phyloP scores from a whole-genome alignment of 176 grass and related monocot genomes.

The Puya raimondii region DNA sequence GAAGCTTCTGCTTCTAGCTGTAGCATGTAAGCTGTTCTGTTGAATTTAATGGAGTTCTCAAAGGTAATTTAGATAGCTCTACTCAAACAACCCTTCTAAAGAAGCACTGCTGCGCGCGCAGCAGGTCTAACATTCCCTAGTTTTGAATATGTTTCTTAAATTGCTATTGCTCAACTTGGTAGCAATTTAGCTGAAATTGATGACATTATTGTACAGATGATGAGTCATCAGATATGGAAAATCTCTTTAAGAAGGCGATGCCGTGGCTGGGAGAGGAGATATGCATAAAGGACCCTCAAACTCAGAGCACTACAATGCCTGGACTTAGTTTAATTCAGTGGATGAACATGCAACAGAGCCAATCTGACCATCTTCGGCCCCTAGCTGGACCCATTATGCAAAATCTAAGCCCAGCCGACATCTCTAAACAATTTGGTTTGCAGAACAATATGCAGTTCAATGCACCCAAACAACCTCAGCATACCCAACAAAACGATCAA shows the following conservation, averaged over 20 bases:
- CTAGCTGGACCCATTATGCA: constrained; percentile 59
- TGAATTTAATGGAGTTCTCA: no score
- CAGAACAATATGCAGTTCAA: constrained; percentile 67
- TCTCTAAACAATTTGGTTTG: constrained; percentile 68
- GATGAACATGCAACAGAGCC: constrained; percentile 98
- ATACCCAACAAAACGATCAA: constrained; percentile 54
- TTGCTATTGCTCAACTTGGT: neutral
- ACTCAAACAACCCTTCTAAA: no score
- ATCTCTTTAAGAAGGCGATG: constrained; percentile 88
- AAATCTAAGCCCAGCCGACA: constrained; percentile 57
- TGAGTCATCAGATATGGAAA: constrained; percentile 81
- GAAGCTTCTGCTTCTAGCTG: no score
- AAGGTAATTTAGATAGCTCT: no score
- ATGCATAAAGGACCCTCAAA: constrained; percentile 79
- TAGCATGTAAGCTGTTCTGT: no score
- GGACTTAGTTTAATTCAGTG: constrained; percentile 91
- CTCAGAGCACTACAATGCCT: constrained; percentile 64
- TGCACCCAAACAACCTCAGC: constrained; percentile 53
- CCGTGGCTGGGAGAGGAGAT: constrained; percentile 97
- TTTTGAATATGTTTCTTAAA: no score
- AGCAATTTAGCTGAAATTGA: constrained; percentile 17
- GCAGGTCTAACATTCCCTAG: no score
- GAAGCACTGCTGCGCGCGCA: no score
- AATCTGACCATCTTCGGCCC: constrained; percentile 66
- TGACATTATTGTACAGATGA: constrained; percentile 47